These are phyloP conservation scores for Infundibulicybe gibba DNA, from an alignment of 768 basidiomycete species.

Conservation along the genomic window DNA sequence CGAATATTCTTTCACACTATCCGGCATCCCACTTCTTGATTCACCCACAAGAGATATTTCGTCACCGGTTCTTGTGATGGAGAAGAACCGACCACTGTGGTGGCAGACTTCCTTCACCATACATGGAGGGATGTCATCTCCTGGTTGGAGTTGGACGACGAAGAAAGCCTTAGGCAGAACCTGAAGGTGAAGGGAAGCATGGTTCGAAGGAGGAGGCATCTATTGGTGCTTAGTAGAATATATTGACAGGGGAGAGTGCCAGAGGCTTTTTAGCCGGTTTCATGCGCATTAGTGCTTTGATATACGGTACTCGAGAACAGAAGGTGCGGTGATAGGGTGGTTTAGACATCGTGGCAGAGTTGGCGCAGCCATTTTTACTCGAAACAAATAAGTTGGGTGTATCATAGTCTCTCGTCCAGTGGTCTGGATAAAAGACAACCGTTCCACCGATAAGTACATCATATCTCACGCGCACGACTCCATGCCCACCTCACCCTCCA, in stretches of 20 bases:
- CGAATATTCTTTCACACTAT: conserved; percentile 30
- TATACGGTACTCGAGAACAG: background rate
- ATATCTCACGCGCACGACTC: too few relatives aligned
- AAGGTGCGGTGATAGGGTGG: conserved; percentile 6
- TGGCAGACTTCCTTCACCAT: conserved; percentile 25
- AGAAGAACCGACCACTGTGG: conserved; percentile 35
- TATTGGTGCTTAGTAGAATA: background rate
- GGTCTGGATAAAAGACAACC: too few relatives aligned
- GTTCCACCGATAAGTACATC: too few relatives aligned
- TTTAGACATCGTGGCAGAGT: conserved; percentile 1
- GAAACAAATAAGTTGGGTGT: too few relatives aligned
- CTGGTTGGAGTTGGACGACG: conserved; percentile 36
- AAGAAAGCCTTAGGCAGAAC: conserved; percentile 41
- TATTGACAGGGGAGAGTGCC: too few relatives aligned
- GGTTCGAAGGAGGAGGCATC: conserved; percentile 43
- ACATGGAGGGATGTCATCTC: conserved; percentile 29
- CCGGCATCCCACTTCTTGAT: conserved; percentile 29
- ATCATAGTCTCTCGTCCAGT: too few relatives aligned
- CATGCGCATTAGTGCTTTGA: background rate
- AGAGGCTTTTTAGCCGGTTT: too few relatives aligned
- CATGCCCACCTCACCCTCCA: too few relatives aligned
- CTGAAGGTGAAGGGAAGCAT: conserved; percentile 44
- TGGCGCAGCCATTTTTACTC: background rate
- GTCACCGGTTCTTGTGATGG: conserved; percentile 54
- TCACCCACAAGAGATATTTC: conserved; percentile 61